Percentiles rank a stretch among this genome's conserved stretches.
Conservation (phyloP, 352 stramenopile species). For the Phytopythium helicoides region DNA sequence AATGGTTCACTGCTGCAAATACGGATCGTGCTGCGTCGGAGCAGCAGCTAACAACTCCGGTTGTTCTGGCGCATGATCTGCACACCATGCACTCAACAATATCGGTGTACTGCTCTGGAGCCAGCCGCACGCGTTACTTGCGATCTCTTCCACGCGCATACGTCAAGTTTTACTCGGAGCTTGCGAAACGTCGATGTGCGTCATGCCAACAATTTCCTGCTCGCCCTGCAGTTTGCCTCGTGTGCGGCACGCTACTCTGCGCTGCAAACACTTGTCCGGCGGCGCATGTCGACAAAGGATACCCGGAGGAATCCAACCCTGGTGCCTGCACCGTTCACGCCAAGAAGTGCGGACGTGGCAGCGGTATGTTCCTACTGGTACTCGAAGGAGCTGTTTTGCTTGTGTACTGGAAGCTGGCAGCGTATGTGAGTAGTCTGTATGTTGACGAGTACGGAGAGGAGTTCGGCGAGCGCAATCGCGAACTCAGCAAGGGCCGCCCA, state of each 20-base stretch:
- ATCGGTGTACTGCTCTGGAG: slow-evolving; percentile 61
- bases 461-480: slow-evolving; percentile 81
- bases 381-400: slow-evolving; percentile 82
- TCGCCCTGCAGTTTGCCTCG: slow-evolving; percentile 79
- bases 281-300: slow-evolving; percentile 69
- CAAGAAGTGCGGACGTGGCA: slow-evolving; percentile 82
- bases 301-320: slow-evolving; percentile 76
- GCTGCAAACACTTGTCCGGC: slow-evolving; percentile 79
- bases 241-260: slow-evolving; percentile 79
- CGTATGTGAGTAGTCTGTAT: slow-evolving; percentile 81
- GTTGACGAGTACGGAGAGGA: slow-evolving; percentile 89
- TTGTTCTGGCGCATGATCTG: slow-evolving; percentile 58
- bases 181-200: slow-evolving; percentile 78
- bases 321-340: slow-evolving; percentile 82
- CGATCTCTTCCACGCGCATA: slow-evolving; percentile 71
- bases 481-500: slow-evolving; percentile 77
- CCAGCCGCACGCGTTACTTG: slow-evolving; percentile 69
- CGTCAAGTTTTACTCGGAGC: slow-evolving; percentile 82
- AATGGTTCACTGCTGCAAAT: slow-evolving; percentile 78
- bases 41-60: slow-evolving; percentile 28
- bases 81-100: slow-evolving; percentile 79
- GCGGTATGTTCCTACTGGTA: slow-evolving; percentile 80
- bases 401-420: slow-evolving; percentile 85
- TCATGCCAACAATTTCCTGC: slow-evolving; percentile 77
- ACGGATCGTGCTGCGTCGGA: slow-evolving; percentile 19